phyloP scores from a whole-genome alignment of 129 eudicot species.

The Helichrysum umbraculigerum region DNA sequence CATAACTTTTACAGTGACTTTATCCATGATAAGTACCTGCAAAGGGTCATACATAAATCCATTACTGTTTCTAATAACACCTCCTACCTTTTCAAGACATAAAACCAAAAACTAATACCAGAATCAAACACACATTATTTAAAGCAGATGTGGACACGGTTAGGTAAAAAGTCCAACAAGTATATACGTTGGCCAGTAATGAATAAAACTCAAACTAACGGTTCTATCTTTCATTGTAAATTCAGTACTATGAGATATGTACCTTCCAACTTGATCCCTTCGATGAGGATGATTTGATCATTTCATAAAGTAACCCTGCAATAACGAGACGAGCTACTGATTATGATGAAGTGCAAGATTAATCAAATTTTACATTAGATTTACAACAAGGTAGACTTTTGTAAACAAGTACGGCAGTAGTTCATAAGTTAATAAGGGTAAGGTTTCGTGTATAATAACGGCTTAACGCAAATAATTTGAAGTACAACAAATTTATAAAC shows the following conservation, averaged over 20 bases:
- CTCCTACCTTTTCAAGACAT: constrained; percentile 1
- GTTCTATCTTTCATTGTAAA: constrained; percentile 8
- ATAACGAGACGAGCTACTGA: constrained; percentile 10
- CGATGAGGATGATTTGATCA: constrained; percentile 70
- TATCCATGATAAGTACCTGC: constrained; percentile 97
- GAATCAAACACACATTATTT: constrained; percentile 11
- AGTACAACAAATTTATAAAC: neutral
- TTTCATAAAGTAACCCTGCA: constrained; percentile 82
- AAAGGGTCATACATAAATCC: constrained; percentile 18
- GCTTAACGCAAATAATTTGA: neutral
- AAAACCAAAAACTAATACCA: neutral
- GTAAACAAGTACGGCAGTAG: neutral
- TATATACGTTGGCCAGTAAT: neutral
- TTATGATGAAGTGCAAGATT: neutral
- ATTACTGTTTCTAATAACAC: neutral
- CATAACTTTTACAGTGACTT: constrained; percentile 91
- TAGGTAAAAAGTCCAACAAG: neutral
- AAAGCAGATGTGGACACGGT: neutral
- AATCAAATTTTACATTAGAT: constrained; percentile 15
- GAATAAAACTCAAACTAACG: constrained; percentile 2
- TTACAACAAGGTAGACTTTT: constrained; percentile 7
- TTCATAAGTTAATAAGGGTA: neutral
- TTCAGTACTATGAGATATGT: constrained; percentile 18
- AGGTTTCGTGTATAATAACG: neutral
- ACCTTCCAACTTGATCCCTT: constrained; percentile 90